These are phyloP conservation scores for Saitozyma podzolica DNA, from an alignment of 768 basidiomycete species.

Conservation along the genomic window DNA sequence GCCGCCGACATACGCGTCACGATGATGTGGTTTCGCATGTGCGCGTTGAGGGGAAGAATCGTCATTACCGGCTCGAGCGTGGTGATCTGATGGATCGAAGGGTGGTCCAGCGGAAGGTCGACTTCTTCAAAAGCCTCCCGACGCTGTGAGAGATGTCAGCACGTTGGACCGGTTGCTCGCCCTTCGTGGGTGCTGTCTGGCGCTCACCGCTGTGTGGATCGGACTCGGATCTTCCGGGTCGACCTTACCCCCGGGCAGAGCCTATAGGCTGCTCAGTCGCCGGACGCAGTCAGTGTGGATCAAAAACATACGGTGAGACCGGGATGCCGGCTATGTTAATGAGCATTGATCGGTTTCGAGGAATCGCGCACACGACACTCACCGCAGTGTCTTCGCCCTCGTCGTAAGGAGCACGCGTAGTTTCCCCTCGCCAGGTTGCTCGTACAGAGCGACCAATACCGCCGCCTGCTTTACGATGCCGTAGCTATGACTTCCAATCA, in stretches of 20 bases:
- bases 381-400: constrained; percentile 61
- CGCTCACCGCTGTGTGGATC: constrained; percentile 71
- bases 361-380: constrained; percentile 5
- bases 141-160: constrained; percentile 57
- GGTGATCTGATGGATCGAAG: constrained; percentile 64
- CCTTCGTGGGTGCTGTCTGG: background rate
- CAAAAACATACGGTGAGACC: constrained; percentile 33
- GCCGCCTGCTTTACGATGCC: constrained; percentile 63
- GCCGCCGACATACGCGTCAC: constrained; percentile 60
- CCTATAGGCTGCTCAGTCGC: constrained; percentile 47
- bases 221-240: constrained; percentile 68
- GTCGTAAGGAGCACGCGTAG: constrained; percentile 82
- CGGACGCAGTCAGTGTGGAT: too few species aligned
- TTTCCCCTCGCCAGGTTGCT: constrained; percentile 60
- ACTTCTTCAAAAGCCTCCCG: constrained; percentile 88
- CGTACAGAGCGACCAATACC: constrained; percentile 76
- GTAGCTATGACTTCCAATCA: constrained; percentile 9
- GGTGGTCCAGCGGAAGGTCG: constrained; percentile 59
- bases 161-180: background rate
- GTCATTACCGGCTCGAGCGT: constrained; percentile 60
- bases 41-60: constrained; percentile 41
- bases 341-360: background rate
- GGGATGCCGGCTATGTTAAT: constrained; percentile 27
- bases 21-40: constrained; percentile 53
- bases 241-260: constrained; percentile 76